These are phyloP conservation scores for Rhynchospora pubera DNA, from an alignment of 176 grass and related monocot species.

Conservation along the genomic window DNA sequence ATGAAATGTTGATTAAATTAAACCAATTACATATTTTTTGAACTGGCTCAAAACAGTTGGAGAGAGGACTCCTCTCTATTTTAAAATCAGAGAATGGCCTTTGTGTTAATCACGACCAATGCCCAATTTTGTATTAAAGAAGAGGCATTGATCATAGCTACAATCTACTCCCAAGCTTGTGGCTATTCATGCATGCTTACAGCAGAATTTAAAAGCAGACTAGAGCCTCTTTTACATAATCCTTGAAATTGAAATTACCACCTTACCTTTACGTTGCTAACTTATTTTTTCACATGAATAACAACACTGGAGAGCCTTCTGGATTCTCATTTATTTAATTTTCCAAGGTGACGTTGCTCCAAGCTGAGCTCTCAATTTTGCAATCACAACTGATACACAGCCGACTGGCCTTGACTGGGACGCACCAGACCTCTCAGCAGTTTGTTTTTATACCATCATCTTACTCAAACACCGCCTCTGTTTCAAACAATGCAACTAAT, in stretches of 20 bases:
- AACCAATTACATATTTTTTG: background rate
- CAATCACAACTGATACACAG: constrained; percentile 52
- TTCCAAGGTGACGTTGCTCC: constrained; percentile 47
- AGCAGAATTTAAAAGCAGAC: constrained; percentile 9
- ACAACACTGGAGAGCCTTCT: background rate
- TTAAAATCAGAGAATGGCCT: background rate
- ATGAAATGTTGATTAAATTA: background rate
- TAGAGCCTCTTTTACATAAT: background rate
- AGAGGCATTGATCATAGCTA: background rate
- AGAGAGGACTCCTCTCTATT: background rate
- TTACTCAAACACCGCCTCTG: constrained; percentile 26
- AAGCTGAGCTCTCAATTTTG: constrained; percentile 45
- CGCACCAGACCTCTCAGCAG: constrained; percentile 27
- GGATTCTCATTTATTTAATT: constrained; percentile 15
- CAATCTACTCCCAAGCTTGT: background rate
- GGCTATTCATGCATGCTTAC: background rate
- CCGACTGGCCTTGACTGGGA: constrained; percentile 33
- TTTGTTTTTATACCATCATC: constrained; percentile 32
- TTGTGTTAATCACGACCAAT: background rate
- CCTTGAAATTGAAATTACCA: no score
- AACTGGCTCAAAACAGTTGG: background rate
- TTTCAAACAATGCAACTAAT: constrained; percentile 33
- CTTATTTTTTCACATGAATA: background rate
- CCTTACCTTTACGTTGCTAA: background rate
- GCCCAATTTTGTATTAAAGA: background rate